These are phyloP conservation scores for Chaetomium strumarium DNA, from an alignment of 2,329 filamentous ascomycete species.

Conservation along the genomic window DNA sequence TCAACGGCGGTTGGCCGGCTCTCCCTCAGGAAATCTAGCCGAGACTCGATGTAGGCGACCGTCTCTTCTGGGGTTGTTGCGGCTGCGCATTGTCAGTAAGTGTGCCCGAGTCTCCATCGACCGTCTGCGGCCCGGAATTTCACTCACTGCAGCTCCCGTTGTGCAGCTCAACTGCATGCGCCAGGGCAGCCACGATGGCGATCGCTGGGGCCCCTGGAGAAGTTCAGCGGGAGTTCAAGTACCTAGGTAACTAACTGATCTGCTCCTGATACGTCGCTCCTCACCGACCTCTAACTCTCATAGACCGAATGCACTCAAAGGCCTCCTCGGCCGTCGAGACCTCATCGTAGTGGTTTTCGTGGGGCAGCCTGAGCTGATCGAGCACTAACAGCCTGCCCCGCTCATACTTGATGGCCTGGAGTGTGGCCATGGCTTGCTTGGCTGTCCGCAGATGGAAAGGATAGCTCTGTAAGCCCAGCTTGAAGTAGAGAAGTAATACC, in stretches of 20 bases:
- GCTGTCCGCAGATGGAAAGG: background rate
- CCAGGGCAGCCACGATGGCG: slow-evolving; percentile 90
- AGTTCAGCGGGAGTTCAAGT: background rate
- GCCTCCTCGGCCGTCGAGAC: slow-evolving; percentile 67
- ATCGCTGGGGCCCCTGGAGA: slow-evolving; percentile 76
- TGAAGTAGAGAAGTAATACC: background rate
- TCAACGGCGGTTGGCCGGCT: slow-evolving; percentile 95
- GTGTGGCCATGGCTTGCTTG: slow-evolving; percentile 45
- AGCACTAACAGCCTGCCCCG: slow-evolving; percentile 69
- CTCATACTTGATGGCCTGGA: slow-evolving; percentile 73
- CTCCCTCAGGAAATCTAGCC: slow-evolving; percentile 78
- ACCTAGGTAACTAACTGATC: background rate
- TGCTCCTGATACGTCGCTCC: background rate
- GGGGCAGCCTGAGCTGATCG: slow-evolving; percentile 76
- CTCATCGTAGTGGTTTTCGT: slow-evolving; percentile 71
- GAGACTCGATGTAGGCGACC: slow-evolving; percentile 65
- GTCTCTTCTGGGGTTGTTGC: slow-evolving; percentile 49
- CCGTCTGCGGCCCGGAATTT: background rate
- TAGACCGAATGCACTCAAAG: slow-evolving; percentile 75
- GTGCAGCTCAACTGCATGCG: slow-evolving; percentile 77
- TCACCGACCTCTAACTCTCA: slow-evolving; percentile 60
- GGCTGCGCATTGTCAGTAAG: slow-evolving; percentile 19
- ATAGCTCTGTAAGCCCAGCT: too few relatives aligned
- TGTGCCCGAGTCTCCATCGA: background rate
- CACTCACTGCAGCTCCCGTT: slow-evolving; percentile 43